phyloP scores from a whole-genome alignment of 2,329 filamentous ascomycete genomes.

The Corinectria fuckeliana region DNA sequence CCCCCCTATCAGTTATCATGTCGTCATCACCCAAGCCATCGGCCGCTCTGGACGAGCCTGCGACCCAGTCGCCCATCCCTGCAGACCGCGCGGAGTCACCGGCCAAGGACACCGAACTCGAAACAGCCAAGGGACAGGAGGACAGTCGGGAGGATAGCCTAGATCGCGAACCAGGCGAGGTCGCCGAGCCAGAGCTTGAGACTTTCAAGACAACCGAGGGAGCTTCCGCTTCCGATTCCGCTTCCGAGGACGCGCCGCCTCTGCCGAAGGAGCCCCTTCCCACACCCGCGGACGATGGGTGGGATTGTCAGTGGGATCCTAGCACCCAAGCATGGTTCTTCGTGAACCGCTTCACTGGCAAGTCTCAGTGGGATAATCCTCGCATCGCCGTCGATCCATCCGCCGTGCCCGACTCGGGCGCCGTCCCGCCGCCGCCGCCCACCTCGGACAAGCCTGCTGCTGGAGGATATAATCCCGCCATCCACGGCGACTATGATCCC shows the following conservation, averaged over 20 bases:
- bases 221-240: constrained; percentile 20
- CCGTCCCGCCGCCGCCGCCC: constrained; percentile 42
- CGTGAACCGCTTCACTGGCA: constrained; percentile 78
- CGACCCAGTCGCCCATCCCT: constrained; percentile 18
- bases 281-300: constrained; percentile 73
- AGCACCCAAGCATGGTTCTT: constrained; percentile 78
- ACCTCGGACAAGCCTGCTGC: constrained; percentile 52
- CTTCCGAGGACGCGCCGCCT: constrained; percentile 41
- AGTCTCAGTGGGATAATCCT: constrained; percentile 86
- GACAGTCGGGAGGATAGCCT: constrained; percentile 8
- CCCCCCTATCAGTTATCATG: constrained; percentile 20
- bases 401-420: constrained; percentile 40
- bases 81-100: constrained; percentile 13
- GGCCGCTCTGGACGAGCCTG: constrained; percentile 22
- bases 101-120: constrained; percentile 23
- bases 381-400: constrained; percentile 63
- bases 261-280: constrained; percentile 51
- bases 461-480: constrained; percentile 91
- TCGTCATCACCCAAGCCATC: constrained; percentile 30
- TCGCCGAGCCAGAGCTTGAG: constrained; percentile 26
- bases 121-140: constrained; percentile 14
- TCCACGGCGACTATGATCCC: constrained; percentile 96
- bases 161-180: constrained; percentile 35
- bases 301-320: constrained; percentile 81
- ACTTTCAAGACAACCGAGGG: constrained; percentile 12